phyloP scores from a whole-genome alignment of 2,329 filamentous ascomycete genomes.

The Parafenestella ontariensis region DNA sequence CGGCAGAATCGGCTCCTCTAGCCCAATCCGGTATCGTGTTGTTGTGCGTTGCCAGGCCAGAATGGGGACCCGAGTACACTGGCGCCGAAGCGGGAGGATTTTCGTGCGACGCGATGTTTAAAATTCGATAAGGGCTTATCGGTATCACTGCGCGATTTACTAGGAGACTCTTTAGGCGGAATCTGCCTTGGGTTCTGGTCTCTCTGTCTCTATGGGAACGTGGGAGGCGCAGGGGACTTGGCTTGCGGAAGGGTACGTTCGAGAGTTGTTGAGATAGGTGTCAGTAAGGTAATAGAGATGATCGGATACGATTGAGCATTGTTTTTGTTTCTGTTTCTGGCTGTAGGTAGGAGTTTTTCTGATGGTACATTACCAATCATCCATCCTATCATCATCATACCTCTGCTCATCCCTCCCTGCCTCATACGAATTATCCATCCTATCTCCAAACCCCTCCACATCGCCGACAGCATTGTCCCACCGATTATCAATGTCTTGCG shows the following conservation, averaged over 20 bases:
- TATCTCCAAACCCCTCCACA: slow-evolving; percentile 26
- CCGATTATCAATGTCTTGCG: slow-evolving; percentile 30
- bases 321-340: no score
- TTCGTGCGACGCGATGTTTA: not conserved
- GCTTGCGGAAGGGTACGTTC: no score
- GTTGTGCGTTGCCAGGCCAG: not conserved
- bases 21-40: not conserved
- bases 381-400: slow-evolving; percentile 29
- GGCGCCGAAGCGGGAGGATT: not conserved
- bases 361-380: not conserved
- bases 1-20: not conserved
- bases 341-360: no score
- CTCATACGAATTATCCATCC: slow-evolving; percentile 34
- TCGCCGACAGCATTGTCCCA: slow-evolving; percentile 28
- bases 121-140: not conserved
- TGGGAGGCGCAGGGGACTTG: not conserved
- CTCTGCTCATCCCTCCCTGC: slow-evolving; percentile 30
- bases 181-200: slow-evolving; percentile 3
- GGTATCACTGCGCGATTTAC: not conserved
- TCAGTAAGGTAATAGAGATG: no score
- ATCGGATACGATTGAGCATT: no score
- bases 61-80: not conserved
- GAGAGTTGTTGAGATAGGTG: no score
- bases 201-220: not conserved
- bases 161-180: not conserved